Evolutionary conservation across 768 basidiomycete genomes (phyloP), one percentile per base, ranked within the genome.

Genomic region (Clitopilus hobsonii): DNA sequence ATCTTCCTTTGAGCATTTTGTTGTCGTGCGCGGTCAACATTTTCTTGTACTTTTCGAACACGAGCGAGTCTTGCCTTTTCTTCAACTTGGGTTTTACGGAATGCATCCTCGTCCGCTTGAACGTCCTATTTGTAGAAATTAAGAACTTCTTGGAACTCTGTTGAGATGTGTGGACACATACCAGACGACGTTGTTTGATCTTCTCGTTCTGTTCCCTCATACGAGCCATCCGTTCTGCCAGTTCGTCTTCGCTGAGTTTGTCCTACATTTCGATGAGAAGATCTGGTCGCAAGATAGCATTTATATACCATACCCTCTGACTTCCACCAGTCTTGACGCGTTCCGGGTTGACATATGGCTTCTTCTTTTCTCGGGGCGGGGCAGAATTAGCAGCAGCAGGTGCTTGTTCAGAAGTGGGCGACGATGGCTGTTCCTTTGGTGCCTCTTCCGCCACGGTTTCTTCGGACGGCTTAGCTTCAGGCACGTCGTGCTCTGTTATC

Each of bases 321-420:
- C 77, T 62, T 14, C 89, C 91, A 13, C 90, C 89, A 7, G 91
- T 92, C 72, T 82, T 90, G 73, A 92, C 86, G 69, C 90, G 87
- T 63, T 91, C 89, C 6, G 79, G 84, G 69, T 92, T 91, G 47
- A 89, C 76, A 74, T 93, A 93, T 2, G 87, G 87, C 58, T 79
- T 83, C 70, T 82, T 85, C 72, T 84, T 84, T 63, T 83, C 77
- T 64, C 69, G 72, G 55, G 62, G 56, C 27, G 65, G 62, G 24
- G 59, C 58, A 51, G 56, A 53, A 38, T 6, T 45, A 18, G 59
- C 53, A 30, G 58, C 58, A 14, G 63, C 41, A 6, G 69, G 38
- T 27, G 47, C 24, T 13, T 56, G 41, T 20, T 62, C 58, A 28
- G 59, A 63, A 28, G 63, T 52, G 41, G 51, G 24, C 57, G 53